phyloP scores from a whole-genome alignment of 768 basidiomycete genomes.

The Guyanaporus albipodus region DNA sequence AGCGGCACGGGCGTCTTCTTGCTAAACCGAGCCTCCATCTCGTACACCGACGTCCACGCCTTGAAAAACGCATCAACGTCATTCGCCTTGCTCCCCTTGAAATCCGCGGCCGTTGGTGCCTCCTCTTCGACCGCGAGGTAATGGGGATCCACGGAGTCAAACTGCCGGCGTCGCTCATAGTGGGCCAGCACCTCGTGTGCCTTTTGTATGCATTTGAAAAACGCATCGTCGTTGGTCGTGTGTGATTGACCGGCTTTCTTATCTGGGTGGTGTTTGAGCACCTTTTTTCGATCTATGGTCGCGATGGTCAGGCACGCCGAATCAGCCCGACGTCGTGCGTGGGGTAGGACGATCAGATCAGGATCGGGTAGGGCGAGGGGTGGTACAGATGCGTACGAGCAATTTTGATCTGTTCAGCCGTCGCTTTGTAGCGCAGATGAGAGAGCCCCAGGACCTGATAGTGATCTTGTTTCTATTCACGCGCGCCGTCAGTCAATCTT shows the following conservation, averaged over 20 bases:
- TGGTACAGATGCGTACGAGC: slow-evolving; percentile 67
- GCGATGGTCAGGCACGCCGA: not conserved
- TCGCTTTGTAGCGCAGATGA: slow-evolving; percentile 82
- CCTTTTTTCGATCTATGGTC: slow-evolving; percentile 96
- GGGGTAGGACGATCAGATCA: not conserved
- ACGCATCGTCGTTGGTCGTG: slow-evolving; percentile 92
- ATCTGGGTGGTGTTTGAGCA: slow-evolving; percentile 98
- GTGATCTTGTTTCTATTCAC: slow-evolving; percentile 88
- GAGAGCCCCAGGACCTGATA: slow-evolving; percentile 96
- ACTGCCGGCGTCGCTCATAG: slow-evolving; percentile 85
- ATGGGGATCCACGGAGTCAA: slow-evolving; percentile 90
- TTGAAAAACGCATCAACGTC: slow-evolving; percentile 65
- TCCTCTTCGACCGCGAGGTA: slow-evolving; percentile 74
- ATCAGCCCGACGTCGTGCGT: not conserved
- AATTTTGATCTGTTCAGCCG: slow-evolving; percentile 89
- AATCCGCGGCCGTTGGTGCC: slow-evolving; percentile 59
- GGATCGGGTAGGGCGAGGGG: slow-evolving; percentile 13
- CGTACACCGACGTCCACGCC: slow-evolving; percentile 76
- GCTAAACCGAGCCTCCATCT: slow-evolving; percentile 91
- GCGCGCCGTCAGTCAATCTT: slow-evolving; percentile 11
- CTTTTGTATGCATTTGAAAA: slow-evolving; percentile 99
- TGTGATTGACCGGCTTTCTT: slow-evolving; percentile 80
- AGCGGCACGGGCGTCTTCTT: slow-evolving; percentile 76
- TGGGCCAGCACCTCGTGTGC: slow-evolving; percentile 92
- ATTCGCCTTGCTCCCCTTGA: slow-evolving; percentile 45